Evolutionary conservation across 2,329 filamentous ascomycete species (phyloP).

Genomic region (Beauveria sp.): DNA sequence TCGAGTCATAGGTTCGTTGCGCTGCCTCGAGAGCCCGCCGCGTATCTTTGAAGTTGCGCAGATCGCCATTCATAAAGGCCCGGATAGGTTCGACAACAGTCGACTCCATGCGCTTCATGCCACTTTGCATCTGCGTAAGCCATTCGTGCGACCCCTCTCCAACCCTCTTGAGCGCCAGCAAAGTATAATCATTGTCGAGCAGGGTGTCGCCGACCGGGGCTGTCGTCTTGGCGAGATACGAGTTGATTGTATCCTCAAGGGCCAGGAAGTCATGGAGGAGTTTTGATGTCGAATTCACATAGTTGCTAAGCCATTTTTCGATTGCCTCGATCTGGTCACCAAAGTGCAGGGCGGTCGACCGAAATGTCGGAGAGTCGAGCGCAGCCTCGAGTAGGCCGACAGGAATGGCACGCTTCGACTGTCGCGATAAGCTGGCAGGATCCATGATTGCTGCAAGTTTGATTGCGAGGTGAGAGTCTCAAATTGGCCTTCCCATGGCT

Average conservation of each 20-base stretch:
- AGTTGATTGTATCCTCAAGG: constrained; percentile 73
- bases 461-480: background rate
- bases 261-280: constrained; percentile 56
- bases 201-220: constrained; percentile 75
- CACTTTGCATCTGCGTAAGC: constrained; percentile 69
- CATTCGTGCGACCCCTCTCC: constrained; percentile 82
- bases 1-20: constrained; percentile 78
- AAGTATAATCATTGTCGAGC: constrained; percentile 90
- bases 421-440: constrained; percentile 15
- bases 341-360: constrained; percentile 79
- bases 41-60: constrained; percentile 80
- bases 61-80: constrained; percentile 67
- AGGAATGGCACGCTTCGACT: constrained; percentile 45
- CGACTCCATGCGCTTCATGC: constrained; percentile 69
- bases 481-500: background rate
- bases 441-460: constrained; percentile 18
- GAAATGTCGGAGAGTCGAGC: constrained; percentile 93
- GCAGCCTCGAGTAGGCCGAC: constrained; percentile 90
- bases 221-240: constrained; percentile 67
- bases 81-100: constrained; percentile 76
- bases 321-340: constrained; percentile 84
- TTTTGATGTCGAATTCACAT: constrained; percentile 45
- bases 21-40: constrained; percentile 67
- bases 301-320: constrained; percentile 79
- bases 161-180: constrained; percentile 76